These are phyloP conservation scores for Phytomonas sp. DNA, from an alignment of 208 protist genomes.

Conservation along the genomic window DNA sequence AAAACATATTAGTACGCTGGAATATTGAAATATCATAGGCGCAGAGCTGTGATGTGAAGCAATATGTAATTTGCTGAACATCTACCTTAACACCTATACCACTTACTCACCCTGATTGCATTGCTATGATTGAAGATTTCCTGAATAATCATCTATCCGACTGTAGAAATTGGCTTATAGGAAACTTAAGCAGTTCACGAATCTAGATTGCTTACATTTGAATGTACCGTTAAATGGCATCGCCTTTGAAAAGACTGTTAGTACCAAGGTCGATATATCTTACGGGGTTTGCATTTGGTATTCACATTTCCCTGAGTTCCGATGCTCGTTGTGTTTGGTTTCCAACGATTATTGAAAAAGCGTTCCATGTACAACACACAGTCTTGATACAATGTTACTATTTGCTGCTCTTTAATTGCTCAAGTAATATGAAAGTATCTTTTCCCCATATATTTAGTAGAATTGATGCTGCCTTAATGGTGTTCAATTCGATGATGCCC, in stretches of 20 bases:
- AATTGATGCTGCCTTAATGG: neutral
- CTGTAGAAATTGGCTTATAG: neutral
- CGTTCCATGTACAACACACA: neutral
- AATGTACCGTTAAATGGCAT: neutral
- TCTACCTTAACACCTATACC: neutral
- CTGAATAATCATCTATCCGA: too few species aligned
- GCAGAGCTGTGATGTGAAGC: neutral
- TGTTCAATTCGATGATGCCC: neutral
- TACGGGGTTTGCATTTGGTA: neutral
- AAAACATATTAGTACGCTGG: neutral
- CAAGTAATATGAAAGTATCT: neutral
- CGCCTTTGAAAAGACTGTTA: neutral
- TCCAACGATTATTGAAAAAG: neutral
- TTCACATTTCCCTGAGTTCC: neutral
- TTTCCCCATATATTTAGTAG: neutral
- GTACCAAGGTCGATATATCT: neutral
- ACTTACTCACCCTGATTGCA: neutral
- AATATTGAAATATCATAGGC: neutral
- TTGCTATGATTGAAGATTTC: too few species aligned
- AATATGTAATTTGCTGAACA: neutral
- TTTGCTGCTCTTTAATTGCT: neutral
- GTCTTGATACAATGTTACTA: neutral
- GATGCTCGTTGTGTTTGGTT: neutral
- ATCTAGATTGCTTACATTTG: neutral
- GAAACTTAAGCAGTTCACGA: neutral